Base-by-base conservation (phyloP, 2,329 filamentous ascomycete species). In the Colletotrichum liriopes region DNA sequence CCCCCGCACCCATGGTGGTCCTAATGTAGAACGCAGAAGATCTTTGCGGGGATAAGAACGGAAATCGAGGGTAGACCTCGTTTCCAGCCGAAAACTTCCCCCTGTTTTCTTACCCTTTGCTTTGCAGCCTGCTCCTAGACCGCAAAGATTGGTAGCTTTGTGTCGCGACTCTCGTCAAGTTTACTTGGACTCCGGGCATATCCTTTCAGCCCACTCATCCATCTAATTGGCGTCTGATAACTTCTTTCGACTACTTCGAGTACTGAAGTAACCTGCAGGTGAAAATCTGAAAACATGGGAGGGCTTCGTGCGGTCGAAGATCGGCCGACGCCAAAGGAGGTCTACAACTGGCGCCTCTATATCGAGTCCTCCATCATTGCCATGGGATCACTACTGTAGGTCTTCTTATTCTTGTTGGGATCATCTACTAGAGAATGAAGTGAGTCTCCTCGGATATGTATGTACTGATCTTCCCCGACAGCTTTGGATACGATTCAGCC, bases 291-390 rank as follows among this genome's bases (percentile, higher is more conserved):
- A 9, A 60, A 26, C 5, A 83, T 83, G 81, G 80, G 78, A 67
- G 81, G 81, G 37, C 78, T 86, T 74, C 83, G 84, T 62, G 86
- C 86, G 47, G 84, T 86, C 47, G 87, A 89, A 77, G 87, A 89
- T 77, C 82, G 87, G 74, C 87, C 87, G 35, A 89, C 87, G 73
- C 88, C 87, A 26, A 82, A 84, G 71, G 86, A 88, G 78, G 87
- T 89, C 74, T 88, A 88, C 78, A 88, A 88, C 73, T 86, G 84
- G 84, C 81, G 84, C 4, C 78, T 88, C 29, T 89, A 89, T 75
- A 80, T 78, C 7, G 83, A 86, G 58, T 83, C 85, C 0, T 76
- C 83, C n/a, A 81, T 88, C 39, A 87, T 88, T 56, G 83, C 86
- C 5, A 85, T 84, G 23, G 86, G 86, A 18, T 84, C 83, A 1